Conservation (phyloP, 176 grass and related monocot species). For the Zoysia japonica region DNA sequence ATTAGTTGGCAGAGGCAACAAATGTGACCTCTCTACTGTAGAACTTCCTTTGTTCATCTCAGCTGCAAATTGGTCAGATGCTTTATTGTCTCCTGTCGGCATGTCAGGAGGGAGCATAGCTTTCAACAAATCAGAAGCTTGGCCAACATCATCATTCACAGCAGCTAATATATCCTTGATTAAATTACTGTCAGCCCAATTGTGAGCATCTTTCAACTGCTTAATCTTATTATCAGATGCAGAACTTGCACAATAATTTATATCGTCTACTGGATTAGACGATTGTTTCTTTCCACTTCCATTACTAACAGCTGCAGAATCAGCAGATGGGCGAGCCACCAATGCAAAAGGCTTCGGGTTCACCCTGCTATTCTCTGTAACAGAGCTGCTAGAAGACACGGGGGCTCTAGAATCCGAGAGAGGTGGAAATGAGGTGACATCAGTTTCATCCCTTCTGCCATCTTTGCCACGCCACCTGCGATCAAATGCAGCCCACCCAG, state of each 20-base stretch:
- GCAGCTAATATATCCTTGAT: conserved; percentile 73
- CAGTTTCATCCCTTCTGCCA: conserved; percentile 19
- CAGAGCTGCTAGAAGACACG: conserved; percentile 30
- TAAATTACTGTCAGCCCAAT: conserved; percentile 74
- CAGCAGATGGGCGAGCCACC: conserved; percentile 45
- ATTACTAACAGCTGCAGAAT: conserved; percentile 17
- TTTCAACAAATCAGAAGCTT: conserved; percentile 67
- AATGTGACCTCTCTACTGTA: conserved; percentile 29
- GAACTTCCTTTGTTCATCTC: conserved; percentile 44
- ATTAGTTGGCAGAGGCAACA: conserved; percentile 37
- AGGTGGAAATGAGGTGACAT: conserved; percentile 59
- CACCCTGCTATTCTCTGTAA: conserved; percentile 26
- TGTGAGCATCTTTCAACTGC: conserved; percentile 60
- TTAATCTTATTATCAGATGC: conserved; percentile 43
- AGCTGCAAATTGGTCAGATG: conserved; percentile 34
- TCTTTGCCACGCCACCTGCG: conserved; percentile 51
- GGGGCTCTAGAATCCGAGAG: conserved; percentile 41
- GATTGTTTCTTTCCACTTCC: neutral
- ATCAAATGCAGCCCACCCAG: conserved; percentile 90
- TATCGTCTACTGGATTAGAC: neutral
- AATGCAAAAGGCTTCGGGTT: conserved; percentile 68
- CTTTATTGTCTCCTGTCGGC: conserved; percentile 26
- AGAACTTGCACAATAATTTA: conserved; percentile 29
- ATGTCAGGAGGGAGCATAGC: conserved; percentile 60
- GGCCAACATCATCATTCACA: conserved; percentile 68